These are phyloP conservation scores for Aspergillus versicolor DNA, from an alignment of 2,329 filamentous ascomycete genomes.

Conservation along the genomic window DNA sequence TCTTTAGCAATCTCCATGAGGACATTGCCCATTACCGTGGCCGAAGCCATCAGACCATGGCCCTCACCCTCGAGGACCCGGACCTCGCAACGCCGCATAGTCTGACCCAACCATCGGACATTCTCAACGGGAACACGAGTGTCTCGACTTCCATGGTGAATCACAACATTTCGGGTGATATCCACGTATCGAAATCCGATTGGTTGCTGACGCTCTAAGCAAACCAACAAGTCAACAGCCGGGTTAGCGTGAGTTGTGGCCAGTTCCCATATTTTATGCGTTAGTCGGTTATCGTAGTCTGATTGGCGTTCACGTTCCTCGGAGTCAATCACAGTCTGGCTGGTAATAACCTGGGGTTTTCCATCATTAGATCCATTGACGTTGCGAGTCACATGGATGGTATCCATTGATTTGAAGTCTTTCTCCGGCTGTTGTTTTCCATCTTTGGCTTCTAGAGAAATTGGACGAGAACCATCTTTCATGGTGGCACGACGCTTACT, in stretches of 20 bases:
- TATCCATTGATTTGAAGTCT: slow-evolving; percentile 19
- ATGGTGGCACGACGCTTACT: slow-evolving; percentile 56
- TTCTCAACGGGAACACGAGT: slow-evolving; percentile 93
- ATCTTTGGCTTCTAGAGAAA: slow-evolving; percentile 54
- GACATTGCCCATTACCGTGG: slow-evolving; percentile 88
- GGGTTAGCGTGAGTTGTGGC: slow-evolving; percentile 91
- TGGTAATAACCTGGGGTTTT: slow-evolving; percentile 8
- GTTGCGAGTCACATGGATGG: slow-evolving; percentile 17
- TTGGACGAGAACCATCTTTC: slow-evolving; percentile 36
- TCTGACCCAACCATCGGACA: slow-evolving; percentile 88
- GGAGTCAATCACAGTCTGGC: slow-evolving; percentile 16
- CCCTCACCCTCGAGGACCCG: slow-evolving; percentile 86
- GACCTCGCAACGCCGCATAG: slow-evolving; percentile 91
- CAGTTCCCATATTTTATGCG: slow-evolving; percentile 90
- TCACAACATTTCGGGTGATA: slow-evolving; percentile 85
- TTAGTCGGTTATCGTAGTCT: slow-evolving; percentile 78
- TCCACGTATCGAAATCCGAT: slow-evolving; percentile 98
- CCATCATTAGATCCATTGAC: slow-evolving; percentile 17
- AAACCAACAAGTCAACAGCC: slow-evolving; percentile 88
- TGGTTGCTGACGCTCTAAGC: slow-evolving; percentile 82
- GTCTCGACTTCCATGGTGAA: slow-evolving; percentile 90
- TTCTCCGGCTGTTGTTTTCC: slow-evolving; percentile 19
- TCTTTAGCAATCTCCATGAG: slow-evolving; percentile 91
- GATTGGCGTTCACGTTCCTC: slow-evolving; percentile 38
- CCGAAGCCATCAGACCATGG: slow-evolving; percentile 94